Conservation (phyloP, 1,139 yeast species). For the Diutina siamensis region DNA sequence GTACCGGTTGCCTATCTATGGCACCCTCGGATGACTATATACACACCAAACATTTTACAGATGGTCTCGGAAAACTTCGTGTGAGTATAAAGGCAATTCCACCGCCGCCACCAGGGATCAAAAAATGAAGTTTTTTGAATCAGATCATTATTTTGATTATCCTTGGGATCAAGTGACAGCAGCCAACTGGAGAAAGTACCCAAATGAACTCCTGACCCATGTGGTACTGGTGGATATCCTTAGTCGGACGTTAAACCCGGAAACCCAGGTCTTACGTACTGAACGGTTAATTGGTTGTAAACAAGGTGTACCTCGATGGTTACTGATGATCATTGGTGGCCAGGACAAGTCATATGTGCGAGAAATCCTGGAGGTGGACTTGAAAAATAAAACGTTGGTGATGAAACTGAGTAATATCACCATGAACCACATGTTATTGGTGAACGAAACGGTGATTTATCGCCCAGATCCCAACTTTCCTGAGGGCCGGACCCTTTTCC, state of each 20-base stretch:
- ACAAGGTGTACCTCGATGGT: constrained; percentile 82
- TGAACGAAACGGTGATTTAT: constrained; percentile 77
- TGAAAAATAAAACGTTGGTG: constrained; percentile 48
- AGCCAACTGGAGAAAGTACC: constrained; percentile 95
- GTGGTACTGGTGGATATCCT: constrained; percentile 92
- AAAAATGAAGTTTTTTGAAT: constrained; percentile 66
- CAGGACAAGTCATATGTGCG: constrained; percentile 69
- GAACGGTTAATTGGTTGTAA: constrained; percentile 85
- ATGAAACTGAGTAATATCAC: constrained; percentile 85
- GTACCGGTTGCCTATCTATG: too few relatives aligned
- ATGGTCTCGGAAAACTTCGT: too few relatives aligned
- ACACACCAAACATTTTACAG: neutral
- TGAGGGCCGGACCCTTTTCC: constrained; percentile 43
- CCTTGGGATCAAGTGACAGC: constrained; percentile 94
- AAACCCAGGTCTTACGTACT: constrained; percentile 50
- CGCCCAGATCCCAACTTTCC: constrained; percentile 48
- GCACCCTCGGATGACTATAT: neutral
- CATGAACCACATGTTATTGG: constrained; percentile 63
- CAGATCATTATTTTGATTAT: constrained; percentile 59
- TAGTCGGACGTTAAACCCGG: constrained; percentile 52
- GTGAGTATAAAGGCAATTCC: neutral
- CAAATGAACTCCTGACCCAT: constrained; percentile 83
- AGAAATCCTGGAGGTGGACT: constrained; percentile 80
- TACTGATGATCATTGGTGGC: constrained; percentile 63
- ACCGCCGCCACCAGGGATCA: neutral